These are phyloP conservation scores for Triticum turgidum DNA, from an alignment of 176 grass and related monocot genomes.

Conservation along the genomic window DNA sequence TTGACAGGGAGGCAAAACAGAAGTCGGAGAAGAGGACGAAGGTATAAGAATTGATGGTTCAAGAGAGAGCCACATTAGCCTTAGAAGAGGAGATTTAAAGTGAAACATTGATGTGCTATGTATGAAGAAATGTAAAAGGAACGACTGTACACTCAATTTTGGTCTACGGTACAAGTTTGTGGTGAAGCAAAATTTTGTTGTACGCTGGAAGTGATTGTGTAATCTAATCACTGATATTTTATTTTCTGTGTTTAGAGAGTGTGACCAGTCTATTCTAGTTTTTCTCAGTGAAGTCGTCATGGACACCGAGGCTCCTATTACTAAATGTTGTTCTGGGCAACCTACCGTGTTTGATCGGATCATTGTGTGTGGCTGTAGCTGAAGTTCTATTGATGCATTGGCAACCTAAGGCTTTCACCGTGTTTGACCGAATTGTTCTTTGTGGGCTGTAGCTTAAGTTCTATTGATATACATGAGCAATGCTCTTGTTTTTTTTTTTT, in stretches of 20 bases:
- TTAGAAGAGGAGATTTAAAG: not conserved
- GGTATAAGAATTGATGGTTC: slow-evolving; percentile 18
- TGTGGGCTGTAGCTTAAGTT: not conserved
- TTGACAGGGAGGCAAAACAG: slow-evolving; percentile 52
- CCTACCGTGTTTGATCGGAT: not conserved
- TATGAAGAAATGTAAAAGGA: not conserved
- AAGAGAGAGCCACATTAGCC: not conserved
- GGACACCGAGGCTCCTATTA: not conserved
- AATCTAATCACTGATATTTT: slow-evolving; percentile 14
- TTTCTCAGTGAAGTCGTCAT: not conserved
- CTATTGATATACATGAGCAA: too few species aligned
- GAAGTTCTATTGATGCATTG: too few species aligned
- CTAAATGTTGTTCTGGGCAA: not conserved
- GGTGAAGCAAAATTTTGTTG: slow-evolving; percentile 28
- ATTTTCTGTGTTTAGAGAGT: not conserved
- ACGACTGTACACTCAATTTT: not conserved
- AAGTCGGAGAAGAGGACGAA: slow-evolving; percentile 56
- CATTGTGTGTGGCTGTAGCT: too few species aligned
- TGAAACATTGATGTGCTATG: slow-evolving; percentile 22
- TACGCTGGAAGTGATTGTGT: not conserved
- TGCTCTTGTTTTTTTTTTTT: too few species aligned
- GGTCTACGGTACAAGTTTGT: not conserved
- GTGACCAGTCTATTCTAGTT: not conserved
- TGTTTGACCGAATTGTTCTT: not conserved
- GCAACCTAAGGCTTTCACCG: too few species aligned